Base-by-base conservation (phyloP, 169 alveolate genomes). In the Plasmodium yoelii region DNA sequence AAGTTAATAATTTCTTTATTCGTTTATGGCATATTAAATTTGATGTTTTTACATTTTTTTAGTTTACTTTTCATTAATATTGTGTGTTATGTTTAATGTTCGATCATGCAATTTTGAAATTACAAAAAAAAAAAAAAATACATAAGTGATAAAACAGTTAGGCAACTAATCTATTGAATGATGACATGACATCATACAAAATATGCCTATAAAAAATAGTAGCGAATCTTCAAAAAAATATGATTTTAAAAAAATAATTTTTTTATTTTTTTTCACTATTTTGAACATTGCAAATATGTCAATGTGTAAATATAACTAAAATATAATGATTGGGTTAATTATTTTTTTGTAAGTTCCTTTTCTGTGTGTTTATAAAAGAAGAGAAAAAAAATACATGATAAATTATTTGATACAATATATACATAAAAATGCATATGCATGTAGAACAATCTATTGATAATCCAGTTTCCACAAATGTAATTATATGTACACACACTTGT, bases 271-370 rank as follows among this genome's bases (percentile, higher is more conserved):
- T 6, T n/a, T 68, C 42, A 47, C 53, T 56, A 68, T 15, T 55
- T 68, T 59, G 47, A 18, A 9, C n/a, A 68, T 56, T 15, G 7
- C 59, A 51, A 51, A 51, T 51, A 51, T 51, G 19, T 3, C 8
- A 49, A n/a, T 10, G 59, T 49, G 59, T 10, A 51, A 15, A 51
- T 15, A 15, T 34, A 34, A 34, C 42, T 34, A 34, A 3, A 34
- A 4, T 4, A 9, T 34, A 59, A 61, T 61, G n/a, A 49, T 10
- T 3, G 13, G 10, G 13, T 60, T 61, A 75, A 63, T 60, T 34
- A 26, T 51, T 7, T 51, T 80, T 64, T 26, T 80, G 56, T 56
- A 80, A 44, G 59, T 80, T 80, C 53, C 74, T 80, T 60, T 80
- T 80, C 90, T 80, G 80, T 24, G 19, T 13, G 18, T 53, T 18